Evolutionary conservation across 805 yeast species (phyloP), one percentile per base, ranked within the genome.

Genomic region (Priceomyces fermenticarens): DNA sequence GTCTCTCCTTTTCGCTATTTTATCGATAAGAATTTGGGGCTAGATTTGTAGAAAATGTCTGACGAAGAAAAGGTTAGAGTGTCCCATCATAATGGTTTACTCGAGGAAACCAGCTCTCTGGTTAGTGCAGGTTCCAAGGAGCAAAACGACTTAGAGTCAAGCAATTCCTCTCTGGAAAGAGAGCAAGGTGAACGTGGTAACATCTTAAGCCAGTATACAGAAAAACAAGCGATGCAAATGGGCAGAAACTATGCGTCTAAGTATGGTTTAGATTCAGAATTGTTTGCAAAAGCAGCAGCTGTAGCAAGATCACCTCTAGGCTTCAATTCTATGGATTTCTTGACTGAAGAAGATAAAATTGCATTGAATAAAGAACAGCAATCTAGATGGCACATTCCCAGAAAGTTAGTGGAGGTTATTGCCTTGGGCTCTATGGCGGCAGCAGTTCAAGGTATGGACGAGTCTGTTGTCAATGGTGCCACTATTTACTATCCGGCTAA

Each of bases 391-490:
- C 65, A 65, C 40, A 73, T 75, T 17, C 80, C 75, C 66, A 15
- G 52, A 8, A 77, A 72, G 43, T 65, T 83, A 50, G 58, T 75
- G 45, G 77, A 67, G 44, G 72, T 77, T 14, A 74, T 78, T 58
- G 73, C 81, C 7, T 62, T 80, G 52, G 80, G 84, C 35, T 81
- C 87, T 2, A 66, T 81, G 69, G 80, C 85, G 39, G 83, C 85
- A 3, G 81, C 84, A 4, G 85, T 81, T 31, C 88, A 83, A 55
- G 88, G 88, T 39, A 80, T 80, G 85, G 88, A 83, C 57, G 85
- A 83, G 56, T 75, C 86, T 5, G 87, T 81, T 8, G 65, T 80
- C 43, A 81, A 82, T 47, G 88, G 88, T 29, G 88, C 88, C 15
- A 77, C 75, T 36, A 56, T 81, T 16, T 77, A 73, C 46, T 83